Evolutionary conservation across 23 red algal genomes (phyloP), one percentile per base, ranked within the genome.

Genomic region (Chondrus crispus): DNA sequence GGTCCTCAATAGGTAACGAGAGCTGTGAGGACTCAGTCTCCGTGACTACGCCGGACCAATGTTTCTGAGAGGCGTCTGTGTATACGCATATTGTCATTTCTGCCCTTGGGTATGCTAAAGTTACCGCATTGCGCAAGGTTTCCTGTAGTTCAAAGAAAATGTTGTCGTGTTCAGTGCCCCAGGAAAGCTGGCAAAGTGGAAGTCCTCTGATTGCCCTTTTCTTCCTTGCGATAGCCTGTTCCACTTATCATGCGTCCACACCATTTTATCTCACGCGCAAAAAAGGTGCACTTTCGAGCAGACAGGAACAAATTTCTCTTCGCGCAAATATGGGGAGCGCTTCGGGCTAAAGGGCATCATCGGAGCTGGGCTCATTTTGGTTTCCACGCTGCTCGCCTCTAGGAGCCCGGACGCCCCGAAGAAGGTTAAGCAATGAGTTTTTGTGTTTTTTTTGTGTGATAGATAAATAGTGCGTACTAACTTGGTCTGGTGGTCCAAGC

Each of bases 321-420:
- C 24, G 78, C 28, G 28, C 78, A 82, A 8, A 82, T 57, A 32
- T 53, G 26, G 13, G 24, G 35, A 45, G 70, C 71, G 71, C 8
- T 93, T 96, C 58, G 84, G 79, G 54, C 16, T 36, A 16, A 51
- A 37, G 10, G 93, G 88, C 4, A 78, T 90, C 12, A 16, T 89
- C 33, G 93, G 93, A 26, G 93, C 74, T 26, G 46, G 44, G 3
- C 63, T 95, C 36, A 91, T 95, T 63, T 62, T 95, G 11, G 74
- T 64, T 44, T 81, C 85, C 16, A 62, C 85, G 2, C 50, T 88
- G n/a, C 35, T 95, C n/a, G 80, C 93, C n/a, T 74, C 47, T 43
- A 41, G 6, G n/a, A n/a, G n/a, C n/a, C n/a, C n/a, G n/a, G n/a
- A n/a, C n/a, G n/a, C n/a, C n/a, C n/a, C n/a, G n/a, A n/a, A n/a